Evolutionary conservation across 129 eudicot genomes (phyloP).

Genomic region (Centrapalus pauciflorus): DNA sequence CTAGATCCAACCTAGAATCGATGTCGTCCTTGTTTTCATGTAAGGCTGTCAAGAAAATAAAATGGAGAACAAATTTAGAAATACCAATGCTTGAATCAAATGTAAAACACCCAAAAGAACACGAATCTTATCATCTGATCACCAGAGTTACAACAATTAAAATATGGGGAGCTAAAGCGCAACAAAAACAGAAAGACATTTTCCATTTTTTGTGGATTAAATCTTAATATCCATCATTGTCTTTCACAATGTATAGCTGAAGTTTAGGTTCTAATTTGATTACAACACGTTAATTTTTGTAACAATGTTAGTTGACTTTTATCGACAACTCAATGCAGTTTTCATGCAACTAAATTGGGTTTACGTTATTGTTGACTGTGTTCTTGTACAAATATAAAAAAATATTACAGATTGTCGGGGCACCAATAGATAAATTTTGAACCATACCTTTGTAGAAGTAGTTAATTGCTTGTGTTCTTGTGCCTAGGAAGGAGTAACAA

Average conservation of each 20-base stretch:
- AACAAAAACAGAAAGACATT: no score
- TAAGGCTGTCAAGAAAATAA: conserved; percentile 47
- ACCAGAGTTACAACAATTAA: no score
- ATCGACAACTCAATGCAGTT: not conserved
- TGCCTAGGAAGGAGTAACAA: conserved; percentile 43
- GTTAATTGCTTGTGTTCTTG: conserved; percentile 46
- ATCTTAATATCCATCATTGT: not conserved
- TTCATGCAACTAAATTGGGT: not conserved
- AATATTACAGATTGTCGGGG: no score
- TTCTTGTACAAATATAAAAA: no score
- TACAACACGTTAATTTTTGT: not conserved
- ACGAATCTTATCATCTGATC: no score
- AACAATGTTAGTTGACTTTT: not conserved
- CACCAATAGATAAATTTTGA: conserved; percentile 1
- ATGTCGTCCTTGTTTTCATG: conserved; percentile 43
- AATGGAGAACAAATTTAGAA: not conserved
- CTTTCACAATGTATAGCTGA: not conserved
- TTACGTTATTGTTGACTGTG: not conserved
- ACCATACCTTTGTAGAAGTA: conserved; percentile 63
- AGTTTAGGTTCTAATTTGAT: not conserved
- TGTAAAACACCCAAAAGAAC: no score
- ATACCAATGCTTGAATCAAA: not conserved
- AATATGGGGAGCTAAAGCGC: no score
- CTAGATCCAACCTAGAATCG: conserved; percentile 69
- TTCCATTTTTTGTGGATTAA: not conserved